phyloP scores from a whole-genome alignment of 352 stramenopile genomes.

The Phytophthora sojae region DNA sequence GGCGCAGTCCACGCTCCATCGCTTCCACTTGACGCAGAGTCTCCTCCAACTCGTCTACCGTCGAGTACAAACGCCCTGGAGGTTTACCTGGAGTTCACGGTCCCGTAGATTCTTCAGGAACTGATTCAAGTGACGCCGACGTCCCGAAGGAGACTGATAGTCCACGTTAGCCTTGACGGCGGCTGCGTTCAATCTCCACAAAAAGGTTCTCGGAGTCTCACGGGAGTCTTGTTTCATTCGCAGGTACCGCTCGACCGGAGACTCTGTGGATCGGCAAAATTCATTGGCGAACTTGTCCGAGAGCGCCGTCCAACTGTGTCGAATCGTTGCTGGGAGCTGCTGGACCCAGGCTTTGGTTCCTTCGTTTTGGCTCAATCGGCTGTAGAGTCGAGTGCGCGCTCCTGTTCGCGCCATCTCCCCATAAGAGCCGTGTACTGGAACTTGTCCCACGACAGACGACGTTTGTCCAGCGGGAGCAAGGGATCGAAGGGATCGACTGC shows the following conservation, averaged over 20 bases:
- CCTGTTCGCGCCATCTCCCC: slow-evolving; percentile 6
- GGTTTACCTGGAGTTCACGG: background rate
- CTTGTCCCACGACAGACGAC: slow-evolving; percentile 6
- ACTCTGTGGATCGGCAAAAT: slow-evolving; percentile 4
- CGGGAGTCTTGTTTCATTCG: background rate
- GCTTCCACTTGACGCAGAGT: slow-evolving; percentile 5
- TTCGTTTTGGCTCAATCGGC: slow-evolving; percentile 3
- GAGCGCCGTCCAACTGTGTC: background rate
- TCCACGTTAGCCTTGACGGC: slow-evolving; percentile 11
- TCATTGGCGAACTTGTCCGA: slow-evolving; percentile 8
- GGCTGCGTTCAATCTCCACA: slow-evolving; percentile 6
- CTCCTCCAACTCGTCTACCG: too few relatives aligned
- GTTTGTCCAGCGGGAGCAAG: background rate
- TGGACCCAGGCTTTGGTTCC: slow-evolving; percentile 6
- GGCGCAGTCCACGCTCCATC: slow-evolving; percentile 2
- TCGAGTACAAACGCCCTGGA: background rate
- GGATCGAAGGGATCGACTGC: slow-evolving; percentile 5
- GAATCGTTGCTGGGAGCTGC: background rate
- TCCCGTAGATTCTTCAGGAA: slow-evolving; percentile 12
- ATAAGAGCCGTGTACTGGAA: slow-evolving; percentile 9
- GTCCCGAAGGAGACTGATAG: background rate
- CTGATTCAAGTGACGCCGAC: background rate
- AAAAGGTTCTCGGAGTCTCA: slow-evolving; percentile 2
- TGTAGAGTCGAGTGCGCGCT: slow-evolving; percentile 3
- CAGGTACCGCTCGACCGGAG: background rate